Base-by-base conservation (phyloP, 306 rosid species). In the Senna siamea region DNA sequence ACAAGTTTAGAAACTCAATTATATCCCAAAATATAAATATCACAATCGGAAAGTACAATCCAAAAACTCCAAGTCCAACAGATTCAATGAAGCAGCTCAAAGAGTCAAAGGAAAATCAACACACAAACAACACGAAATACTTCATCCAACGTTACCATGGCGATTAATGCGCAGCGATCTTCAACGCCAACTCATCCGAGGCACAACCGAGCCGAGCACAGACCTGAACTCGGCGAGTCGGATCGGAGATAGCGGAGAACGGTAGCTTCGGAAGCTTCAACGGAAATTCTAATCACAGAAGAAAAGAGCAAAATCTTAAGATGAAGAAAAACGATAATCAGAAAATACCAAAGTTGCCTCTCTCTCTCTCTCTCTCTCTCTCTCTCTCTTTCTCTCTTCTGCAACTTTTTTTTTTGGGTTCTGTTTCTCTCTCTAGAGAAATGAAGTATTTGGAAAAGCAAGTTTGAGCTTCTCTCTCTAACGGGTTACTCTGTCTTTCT, bases 131-230 rank as follows among this genome's bases (percentile, higher is more conserved):
- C 2, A 76, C 35, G 69, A 40, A 53, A 63, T 18, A 41, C 7
- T 70, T 35, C 26, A 30, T 55, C 32, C 17, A 20, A 61, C 64
- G 35, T 85, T 92, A 95, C 99, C 99, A 95, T 95, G 89, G 84
- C 83, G 90, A 88, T 85, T 83, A 83, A 73, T 76, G 78, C 83
- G 73, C 79, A 19, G 85, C 82, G 93, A 90, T 87, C 89, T 73
- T 80, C 80, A 26, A 79, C 52, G 70, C 88, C 87, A 92, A 79
- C 91, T 90, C 99, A 95, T 95, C 98, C 98, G 85, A 91, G 83
- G 74, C 68, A 61, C 66, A 32, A 22, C 79, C 76, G 86, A 82
- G 87, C 72, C 63, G 70, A 61, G 80, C 15, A 14, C 77, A 17
- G 2, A 80, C 73, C 74, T 37, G 51, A 75, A 85, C 89, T 85